A percentile compares a stretch with the other conserved stretches of the same genome.
Conservation (phyloP, 1,284 basidiomycete genomes). For the Bjerkandera adusta region DNA sequence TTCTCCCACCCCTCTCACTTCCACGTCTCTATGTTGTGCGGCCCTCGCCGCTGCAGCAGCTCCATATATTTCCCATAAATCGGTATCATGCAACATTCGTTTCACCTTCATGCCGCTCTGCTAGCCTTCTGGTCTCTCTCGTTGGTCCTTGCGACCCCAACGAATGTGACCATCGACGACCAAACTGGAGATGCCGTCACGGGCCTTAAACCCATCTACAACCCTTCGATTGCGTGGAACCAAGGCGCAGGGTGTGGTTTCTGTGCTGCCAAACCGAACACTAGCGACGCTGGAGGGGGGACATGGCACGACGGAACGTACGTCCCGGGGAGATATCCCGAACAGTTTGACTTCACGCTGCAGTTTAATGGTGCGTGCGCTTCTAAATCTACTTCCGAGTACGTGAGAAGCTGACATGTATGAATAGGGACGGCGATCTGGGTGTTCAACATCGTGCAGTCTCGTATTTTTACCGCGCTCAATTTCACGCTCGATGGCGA, state of each 20-base stretch:
- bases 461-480: neutral
- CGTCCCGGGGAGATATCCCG: neutral
- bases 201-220: neutral
- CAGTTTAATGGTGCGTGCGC: neutral
- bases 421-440: neutral
- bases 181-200: neutral
- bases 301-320: neutral
- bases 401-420: neutral
- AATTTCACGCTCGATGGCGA: neutral
- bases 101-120: too few relatives aligned
- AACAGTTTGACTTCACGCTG: neutral
- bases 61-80: too few relatives aligned
- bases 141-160: neutral
- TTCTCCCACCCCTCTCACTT: too few relatives aligned
- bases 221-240: neutral
- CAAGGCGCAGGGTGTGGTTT: neutral
- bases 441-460: neutral
- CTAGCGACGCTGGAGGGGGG: neutral
- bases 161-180: neutral
- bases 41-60: too few relatives aligned
- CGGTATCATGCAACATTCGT: too few relatives aligned
- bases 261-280: neutral
- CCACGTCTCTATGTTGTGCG: too few relatives aligned
- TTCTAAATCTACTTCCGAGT: neutral
- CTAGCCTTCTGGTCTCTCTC: too few relatives aligned